phyloP scores from a whole-genome alignment of 2,329 filamentous ascomycete genomes.

The Gremmenia infestans region DNA sequence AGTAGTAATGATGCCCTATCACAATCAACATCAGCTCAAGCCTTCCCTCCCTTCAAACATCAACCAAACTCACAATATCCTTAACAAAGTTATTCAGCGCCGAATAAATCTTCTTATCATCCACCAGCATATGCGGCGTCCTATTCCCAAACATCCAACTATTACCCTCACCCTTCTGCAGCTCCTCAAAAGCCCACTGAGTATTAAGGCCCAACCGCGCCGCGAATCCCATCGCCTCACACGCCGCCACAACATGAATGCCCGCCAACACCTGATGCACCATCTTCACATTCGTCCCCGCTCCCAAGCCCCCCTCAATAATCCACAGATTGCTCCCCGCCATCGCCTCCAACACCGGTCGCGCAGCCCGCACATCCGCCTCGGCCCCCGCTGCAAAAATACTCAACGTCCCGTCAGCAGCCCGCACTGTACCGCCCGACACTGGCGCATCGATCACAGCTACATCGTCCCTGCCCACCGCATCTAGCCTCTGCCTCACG shows the following conservation, averaged over 20 bases:
- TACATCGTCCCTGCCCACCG: slow-evolving; percentile 55
- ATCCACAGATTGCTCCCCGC: slow-evolving; percentile 56
- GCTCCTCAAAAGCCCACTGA: slow-evolving; percentile 35
- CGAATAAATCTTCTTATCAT: slow-evolving; percentile 39
- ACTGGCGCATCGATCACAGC: slow-evolving; percentile 67
- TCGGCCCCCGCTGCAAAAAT: slow-evolving; percentile 66
- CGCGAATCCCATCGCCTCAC: slow-evolving; percentile 57
- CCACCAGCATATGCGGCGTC: slow-evolving; percentile 47
- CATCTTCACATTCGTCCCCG: slow-evolving; percentile 58
- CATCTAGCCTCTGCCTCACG: slow-evolving; percentile 51
- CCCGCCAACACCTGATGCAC: slow-evolving; percentile 59
- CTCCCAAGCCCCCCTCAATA: slow-evolving; percentile 55
- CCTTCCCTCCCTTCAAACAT: not conserved
- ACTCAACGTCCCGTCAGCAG: slow-evolving; percentile 66
- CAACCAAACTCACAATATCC: slow-evolving; percentile 30
- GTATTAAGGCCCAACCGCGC: slow-evolving; percentile 49
- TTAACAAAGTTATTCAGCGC: slow-evolving; percentile 35
- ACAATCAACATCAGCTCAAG: not conserved
- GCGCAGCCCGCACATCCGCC: slow-evolving; percentile 51
- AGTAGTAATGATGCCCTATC: slow-evolving; percentile 29
- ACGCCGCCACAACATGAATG: slow-evolving; percentile 56
- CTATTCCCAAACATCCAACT: slow-evolving; percentile 55
- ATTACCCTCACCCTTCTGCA: slow-evolving; percentile 14
- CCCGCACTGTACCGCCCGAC: slow-evolving; percentile 63
- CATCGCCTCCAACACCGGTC: slow-evolving; percentile 57